Conservation (phyloP, 176 grass and related monocot genomes). For the Ananas comosus region DNA sequence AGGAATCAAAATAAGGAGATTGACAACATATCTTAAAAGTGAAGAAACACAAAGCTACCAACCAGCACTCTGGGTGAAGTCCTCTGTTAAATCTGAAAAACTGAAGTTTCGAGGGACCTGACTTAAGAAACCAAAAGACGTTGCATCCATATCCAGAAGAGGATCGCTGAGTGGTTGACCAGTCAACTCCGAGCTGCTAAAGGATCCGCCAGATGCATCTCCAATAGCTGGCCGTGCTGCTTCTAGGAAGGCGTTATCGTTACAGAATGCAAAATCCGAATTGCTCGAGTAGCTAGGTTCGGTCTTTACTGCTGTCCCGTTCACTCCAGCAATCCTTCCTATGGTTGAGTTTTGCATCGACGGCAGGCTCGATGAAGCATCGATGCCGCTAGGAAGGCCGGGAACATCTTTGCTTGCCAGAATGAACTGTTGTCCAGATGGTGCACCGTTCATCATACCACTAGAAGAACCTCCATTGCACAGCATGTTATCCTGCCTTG, state of each 20-base stretch:
- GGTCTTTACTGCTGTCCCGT: constrained; percentile 62
- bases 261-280: constrained; percentile 63
- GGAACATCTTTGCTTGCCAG: constrained; percentile 52
- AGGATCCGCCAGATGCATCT: constrained; percentile 83
- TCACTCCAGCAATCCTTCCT: constrained; percentile 47
- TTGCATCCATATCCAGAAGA: constrained; percentile 67
- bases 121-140: constrained; percentile 70
- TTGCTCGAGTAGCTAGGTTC: constrained; percentile 60
- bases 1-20: constrained; percentile 11
- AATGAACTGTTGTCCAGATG: constrained; percentile 46
- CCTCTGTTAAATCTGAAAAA: constrained; percentile 90
- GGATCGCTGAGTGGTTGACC: constrained; percentile 50
- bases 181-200: constrained; percentile 75
- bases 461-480: constrained; percentile 51
- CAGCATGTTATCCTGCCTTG: constrained; percentile 56
- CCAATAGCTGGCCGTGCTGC: constrained; percentile 51
- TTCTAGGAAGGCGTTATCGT: constrained; percentile 64
- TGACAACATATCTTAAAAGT: background rate
- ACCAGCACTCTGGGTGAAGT: constrained; percentile 91
- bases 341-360: constrained; percentile 45
- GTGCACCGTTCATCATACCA: constrained; percentile 45
- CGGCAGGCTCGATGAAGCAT: constrained; percentile 45
- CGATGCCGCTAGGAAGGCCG: constrained; percentile 37
- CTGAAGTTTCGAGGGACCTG: constrained; percentile 98
- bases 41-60: constrained; percentile 36